Percentiles rank a stretch among this genome's conserved stretches.
Conservation (phyloP, 129 eudicot species). For the Glebionis coronaria region DNA sequence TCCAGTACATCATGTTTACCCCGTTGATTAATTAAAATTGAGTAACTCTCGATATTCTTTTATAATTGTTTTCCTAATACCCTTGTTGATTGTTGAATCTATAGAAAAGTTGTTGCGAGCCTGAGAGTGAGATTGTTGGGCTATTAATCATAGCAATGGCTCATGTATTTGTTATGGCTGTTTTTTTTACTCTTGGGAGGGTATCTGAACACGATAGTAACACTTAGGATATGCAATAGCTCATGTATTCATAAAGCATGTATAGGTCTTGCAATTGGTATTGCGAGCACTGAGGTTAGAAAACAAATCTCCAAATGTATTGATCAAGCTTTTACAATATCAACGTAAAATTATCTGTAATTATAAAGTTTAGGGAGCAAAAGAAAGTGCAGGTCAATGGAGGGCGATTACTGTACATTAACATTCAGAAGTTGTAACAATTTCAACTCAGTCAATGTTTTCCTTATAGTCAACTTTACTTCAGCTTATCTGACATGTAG, state of each 20-base stretch:
- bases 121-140: no score
- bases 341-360: background rate
- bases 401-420: conserved; percentile 87
- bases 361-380: conserved; percentile 63
- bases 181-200: no score
- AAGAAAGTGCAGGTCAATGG: conserved; percentile 99
- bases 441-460: conserved; percentile 95
- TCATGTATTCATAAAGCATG: conserved; percentile 99
- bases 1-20: no score
- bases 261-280: conserved; percentile 99
- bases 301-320: background rate
- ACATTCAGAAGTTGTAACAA: conserved; percentile 93
- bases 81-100: no score
- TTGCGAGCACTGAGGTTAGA: conserved; percentile 96
- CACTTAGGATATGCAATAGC: no score
- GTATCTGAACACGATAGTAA: no score
- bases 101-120: no score
- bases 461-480: conserved; percentile 81
- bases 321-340: conserved; percentile 1
- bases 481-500: conserved; percentile 90
- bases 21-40: no score
- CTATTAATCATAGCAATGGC: no score
- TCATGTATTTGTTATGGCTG: no score
- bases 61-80: no score
- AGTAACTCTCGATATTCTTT: no score